Evolutionary conservation across 257 asterid genomes (phyloP).

Genomic region (Gentiana macrophylla): DNA sequence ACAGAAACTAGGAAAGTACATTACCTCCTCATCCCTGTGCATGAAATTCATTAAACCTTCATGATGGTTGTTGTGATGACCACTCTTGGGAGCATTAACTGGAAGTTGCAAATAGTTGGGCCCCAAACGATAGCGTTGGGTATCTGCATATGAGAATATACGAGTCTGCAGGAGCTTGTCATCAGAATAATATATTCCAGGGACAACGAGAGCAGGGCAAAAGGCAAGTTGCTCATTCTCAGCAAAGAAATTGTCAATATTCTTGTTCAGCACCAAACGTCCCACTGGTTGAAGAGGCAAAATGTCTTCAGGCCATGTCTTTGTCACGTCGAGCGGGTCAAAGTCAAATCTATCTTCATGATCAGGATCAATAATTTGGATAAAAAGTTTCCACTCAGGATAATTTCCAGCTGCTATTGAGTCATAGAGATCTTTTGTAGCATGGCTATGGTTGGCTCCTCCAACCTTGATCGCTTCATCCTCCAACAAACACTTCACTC

Average conservation of each 20-base stretch:
- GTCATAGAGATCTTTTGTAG: slow-evolving; percentile 88
- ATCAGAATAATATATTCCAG: slow-evolving; percentile 40
- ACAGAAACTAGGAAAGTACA: not conserved
- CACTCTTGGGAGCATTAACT: slow-evolving; percentile 40
- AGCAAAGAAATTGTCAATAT: slow-evolving; percentile 67
- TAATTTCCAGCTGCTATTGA: slow-evolving; percentile 81
- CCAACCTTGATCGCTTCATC: slow-evolving; percentile 78
- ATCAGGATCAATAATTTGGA: slow-evolving; percentile 82
- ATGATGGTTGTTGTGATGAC: slow-evolving; percentile 42
- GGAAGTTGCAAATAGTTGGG: slow-evolving; percentile 51
- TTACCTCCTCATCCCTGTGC: slow-evolving; percentile 54
- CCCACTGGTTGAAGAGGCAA: slow-evolving; percentile 97
- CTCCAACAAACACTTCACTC: slow-evolving; percentile 71
- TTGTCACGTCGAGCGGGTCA: slow-evolving; percentile 93
- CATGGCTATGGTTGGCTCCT: slow-evolving; percentile 92
- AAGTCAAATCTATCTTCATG: slow-evolving; percentile 82
- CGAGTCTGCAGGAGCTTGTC: slow-evolving; percentile 44
- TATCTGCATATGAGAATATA: slow-evolving; percentile 34
- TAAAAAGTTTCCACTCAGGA: slow-evolving; percentile 97
- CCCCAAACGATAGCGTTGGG: slow-evolving; percentile 46
- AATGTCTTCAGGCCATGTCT: slow-evolving; percentile 95
- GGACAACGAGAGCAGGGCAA: slow-evolving; percentile 39
- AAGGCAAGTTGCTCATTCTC: slow-evolving; percentile 50
- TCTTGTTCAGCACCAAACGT: slow-evolving; percentile 82
- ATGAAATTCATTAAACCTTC: slow-evolving; percentile 42